Evolutionary conservation across 768 basidiomycete species (phyloP), one percentile per base, ranked within the genome.

Genomic region (Trametes punicea): DNA sequence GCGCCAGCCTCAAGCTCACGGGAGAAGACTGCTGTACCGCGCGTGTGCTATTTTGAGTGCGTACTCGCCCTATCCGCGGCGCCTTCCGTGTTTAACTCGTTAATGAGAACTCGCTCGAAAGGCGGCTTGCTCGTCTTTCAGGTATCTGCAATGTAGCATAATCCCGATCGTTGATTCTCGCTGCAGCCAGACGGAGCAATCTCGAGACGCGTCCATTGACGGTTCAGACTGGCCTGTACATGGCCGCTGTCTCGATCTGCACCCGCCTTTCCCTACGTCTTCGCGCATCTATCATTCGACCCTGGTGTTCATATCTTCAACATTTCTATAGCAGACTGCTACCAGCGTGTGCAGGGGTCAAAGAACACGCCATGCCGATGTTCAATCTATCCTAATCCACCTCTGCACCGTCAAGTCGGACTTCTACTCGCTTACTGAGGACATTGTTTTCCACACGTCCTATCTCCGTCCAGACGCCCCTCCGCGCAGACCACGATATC

Each of bases 371-470:
- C 38, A 6, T 51, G 49, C 56, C 56, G 49, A 46, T 20, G 44
- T 23, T 23, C 49, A 57, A 57, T 57, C 44, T 57, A 57, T 51
- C 50, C 49, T 39, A 38, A 50, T 50, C 15, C n/a, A 38, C 49
- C 42, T 34, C 44, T n/a, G 20, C 31, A 31, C 21, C 33, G 21
- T 23, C 42, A 16, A 9, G 13, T 21, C 26, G 8, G 21, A 15
- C 38, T 53, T 53, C 51, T 53, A 34, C 46, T 57, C 56, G 34
- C 4, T 21, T 61, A 34, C 34, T 16, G 42, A 4, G 15, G 34
- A n/a, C 18, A 5, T 9, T 15, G 15, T 11, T 30, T 26, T 38
- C 23, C 51, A 53, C 42, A 20, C 42, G 51, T 11, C 25, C 51
- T 53, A 46, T 53, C 51, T 53, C 51, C 51, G 51, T 53, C 16